Conservation (phyloP, 2,329 filamentous ascomycete genomes). For the Lasiodiplodia hormozganensis region DNA sequence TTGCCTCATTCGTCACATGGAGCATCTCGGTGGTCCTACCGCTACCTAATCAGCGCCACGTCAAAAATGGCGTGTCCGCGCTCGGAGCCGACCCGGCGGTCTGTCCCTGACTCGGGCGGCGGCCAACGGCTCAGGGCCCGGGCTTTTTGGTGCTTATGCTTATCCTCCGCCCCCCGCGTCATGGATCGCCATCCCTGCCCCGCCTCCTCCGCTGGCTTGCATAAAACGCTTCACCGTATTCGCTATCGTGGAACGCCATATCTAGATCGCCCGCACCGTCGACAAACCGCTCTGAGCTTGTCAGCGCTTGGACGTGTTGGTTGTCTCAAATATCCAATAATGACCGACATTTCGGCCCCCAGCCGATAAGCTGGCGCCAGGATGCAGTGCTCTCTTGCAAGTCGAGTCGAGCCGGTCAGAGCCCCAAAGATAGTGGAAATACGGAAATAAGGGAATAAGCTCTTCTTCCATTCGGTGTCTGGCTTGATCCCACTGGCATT, state of each 20-base stretch:
- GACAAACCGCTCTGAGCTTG: background rate
- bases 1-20: background rate
- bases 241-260: background rate
- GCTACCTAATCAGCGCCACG: background rate
- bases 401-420: background rate
- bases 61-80: background rate
- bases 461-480: background rate
- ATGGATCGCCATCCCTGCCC: background rate
- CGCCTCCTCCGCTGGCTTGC: background rate
- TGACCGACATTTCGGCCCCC: background rate
- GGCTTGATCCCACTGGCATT: background rate
- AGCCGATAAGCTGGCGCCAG: background rate
- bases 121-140: background rate
- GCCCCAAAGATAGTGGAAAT: background rate
- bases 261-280: background rate
- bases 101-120: background rate
- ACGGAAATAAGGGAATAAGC: background rate
- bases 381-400: background rate
- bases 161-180: background rate
- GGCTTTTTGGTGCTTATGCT: background rate
- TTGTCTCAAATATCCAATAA: background rate
- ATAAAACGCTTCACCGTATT: background rate
- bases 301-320: constrained; percentile 1
- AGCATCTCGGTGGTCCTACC: background rate
- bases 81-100: background rate